phyloP scores from a whole-genome alignment of 352 stramenopile genomes.

The Plasmopara muralis region DNA sequence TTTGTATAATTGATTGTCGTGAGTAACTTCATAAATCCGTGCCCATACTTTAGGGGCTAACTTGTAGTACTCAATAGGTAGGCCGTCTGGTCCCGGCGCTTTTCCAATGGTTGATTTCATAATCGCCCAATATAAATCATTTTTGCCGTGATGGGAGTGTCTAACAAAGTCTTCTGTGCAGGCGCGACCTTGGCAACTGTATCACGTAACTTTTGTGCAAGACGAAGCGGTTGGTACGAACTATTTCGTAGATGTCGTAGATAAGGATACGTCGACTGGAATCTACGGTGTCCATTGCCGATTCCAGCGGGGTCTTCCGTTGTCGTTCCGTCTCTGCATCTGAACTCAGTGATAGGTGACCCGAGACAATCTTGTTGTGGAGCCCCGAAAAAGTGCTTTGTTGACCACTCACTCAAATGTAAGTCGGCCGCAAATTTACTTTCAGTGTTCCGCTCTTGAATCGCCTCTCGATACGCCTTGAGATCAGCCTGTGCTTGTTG shows the following conservation, averaged over 20 bases:
- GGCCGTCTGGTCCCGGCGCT: slow-evolving; percentile 6
- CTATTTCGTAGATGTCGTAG: slow-evolving; percentile 1
- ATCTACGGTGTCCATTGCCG: slow-evolving; percentile 2
- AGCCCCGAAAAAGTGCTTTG: slow-evolving; percentile 6
- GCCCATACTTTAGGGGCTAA: slow-evolving; percentile 3
- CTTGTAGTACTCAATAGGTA: slow-evolving; percentile 19
- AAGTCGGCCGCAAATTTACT: slow-evolving; percentile 15
- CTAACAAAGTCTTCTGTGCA: not conserved
- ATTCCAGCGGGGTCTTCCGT: slow-evolving; percentile 6
- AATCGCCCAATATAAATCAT: slow-evolving; percentile 13
- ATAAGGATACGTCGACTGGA: slow-evolving; percentile 13
- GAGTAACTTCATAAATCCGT: slow-evolving; percentile 11
- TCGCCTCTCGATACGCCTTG: not conserved
- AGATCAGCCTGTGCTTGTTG: slow-evolving; percentile 2
- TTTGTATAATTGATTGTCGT: slow-evolving; percentile 6
- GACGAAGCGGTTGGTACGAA: not conserved
- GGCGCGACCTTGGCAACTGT: not conserved
- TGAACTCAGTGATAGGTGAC: slow-evolving; percentile 4
- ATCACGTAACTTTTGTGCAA: not conserved
- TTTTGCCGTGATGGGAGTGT: slow-evolving; percentile 9
- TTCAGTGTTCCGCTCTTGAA: slow-evolving; percentile 8
- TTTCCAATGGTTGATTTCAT: slow-evolving; percentile 11
- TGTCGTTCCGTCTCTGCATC: slow-evolving; percentile 1
- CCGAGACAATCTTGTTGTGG: slow-evolving; percentile 8
- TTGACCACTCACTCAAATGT: slow-evolving; percentile 6